These are phyloP conservation scores for Suillus brevipes DNA, from an alignment of 768 basidiomycete genomes.

Conservation along the genomic window DNA sequence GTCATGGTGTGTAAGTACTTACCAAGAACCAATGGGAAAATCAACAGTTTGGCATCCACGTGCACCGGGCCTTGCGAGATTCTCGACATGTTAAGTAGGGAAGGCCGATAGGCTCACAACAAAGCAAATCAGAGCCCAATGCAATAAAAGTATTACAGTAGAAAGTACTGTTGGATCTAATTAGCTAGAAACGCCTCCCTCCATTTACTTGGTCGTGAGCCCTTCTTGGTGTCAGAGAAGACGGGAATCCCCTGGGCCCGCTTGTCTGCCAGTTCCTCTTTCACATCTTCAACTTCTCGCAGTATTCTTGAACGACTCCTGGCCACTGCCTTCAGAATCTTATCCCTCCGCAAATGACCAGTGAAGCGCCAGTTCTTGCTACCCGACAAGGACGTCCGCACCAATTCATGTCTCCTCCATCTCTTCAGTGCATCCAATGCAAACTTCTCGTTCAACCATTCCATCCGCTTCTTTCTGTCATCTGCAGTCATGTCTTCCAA, in stretches of 20 bases:
- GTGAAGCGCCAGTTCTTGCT: slow-evolving; percentile 40
- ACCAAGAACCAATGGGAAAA: not conserved
- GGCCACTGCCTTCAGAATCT: slow-evolving; percentile 53
- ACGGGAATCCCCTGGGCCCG: slow-evolving; percentile 25
- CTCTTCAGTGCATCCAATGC: slow-evolving; percentile 37
- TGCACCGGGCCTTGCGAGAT: not conserved
- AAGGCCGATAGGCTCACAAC: not conserved
- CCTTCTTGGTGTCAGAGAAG: slow-evolving; percentile 17
- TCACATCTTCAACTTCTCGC: slow-evolving; percentile 38
- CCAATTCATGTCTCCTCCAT: slow-evolving; percentile 32
- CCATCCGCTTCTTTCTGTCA: slow-evolving; percentile 54
- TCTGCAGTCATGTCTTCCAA: slow-evolving; percentile 72
- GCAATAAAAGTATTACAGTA: not conserved
- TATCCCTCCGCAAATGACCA: slow-evolving; percentile 43
- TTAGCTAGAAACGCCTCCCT: not conserved
- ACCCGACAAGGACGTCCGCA: slow-evolving; percentile 37
- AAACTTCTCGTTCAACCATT: slow-evolving; percentile 67
- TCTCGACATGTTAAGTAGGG: not conserved
- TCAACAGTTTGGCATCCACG: not conserved
- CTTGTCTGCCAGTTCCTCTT: slow-evolving; percentile 30
- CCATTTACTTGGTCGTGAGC: not conserved
- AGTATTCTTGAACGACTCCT: slow-evolving; percentile 46
- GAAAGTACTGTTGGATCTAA: not conserved
- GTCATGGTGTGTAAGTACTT: not conserved
- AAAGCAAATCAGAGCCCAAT: not conserved